phyloP scores from a whole-genome alignment of 257 asterid species.

The Dorcoceras hygrometricum region DNA sequence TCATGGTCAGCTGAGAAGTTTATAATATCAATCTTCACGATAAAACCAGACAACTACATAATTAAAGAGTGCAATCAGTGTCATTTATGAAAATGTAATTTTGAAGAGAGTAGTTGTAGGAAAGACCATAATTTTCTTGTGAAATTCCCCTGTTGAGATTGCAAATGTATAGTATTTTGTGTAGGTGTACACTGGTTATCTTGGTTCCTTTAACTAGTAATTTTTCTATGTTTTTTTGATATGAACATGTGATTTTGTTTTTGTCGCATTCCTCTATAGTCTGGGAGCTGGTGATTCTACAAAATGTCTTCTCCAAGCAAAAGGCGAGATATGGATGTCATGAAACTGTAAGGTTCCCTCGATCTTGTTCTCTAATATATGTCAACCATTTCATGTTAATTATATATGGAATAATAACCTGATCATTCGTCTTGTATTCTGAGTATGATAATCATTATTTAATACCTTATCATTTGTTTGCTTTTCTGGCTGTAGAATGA shows the following conservation, averaged over 20 bases:
- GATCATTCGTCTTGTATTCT: not conserved
- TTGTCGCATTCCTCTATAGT: conserved; percentile 19
- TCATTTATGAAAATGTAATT: no score
- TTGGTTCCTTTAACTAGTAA: not conserved
- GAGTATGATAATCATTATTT: not conserved
- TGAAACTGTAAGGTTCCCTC: conserved; percentile 66
- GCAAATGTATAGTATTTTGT: not conserved
- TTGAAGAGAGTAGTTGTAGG: no score
- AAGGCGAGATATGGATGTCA: conserved; percentile 94
- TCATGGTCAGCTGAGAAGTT: not conserved
- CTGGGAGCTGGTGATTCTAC: conserved; percentile 7
- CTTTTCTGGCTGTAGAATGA: conserved; percentile 61
- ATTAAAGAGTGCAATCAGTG: no score
- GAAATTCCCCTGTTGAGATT: not conserved
- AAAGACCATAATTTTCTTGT: no score
- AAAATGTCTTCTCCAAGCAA: conserved; percentile 92
- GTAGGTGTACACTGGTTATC: not conserved
- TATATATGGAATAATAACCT: not conserved
- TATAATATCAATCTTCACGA: no score
- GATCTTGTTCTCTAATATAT: not conserved
- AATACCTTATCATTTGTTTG: not conserved
- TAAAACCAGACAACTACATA: not conserved
- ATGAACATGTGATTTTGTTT: not conserved
- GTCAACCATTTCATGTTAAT: not conserved
- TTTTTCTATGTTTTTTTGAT: not conserved